Evolutionary conservation across 768 basidiomycete genomes (phyloP), one percentile per base, ranked within the genome.

Genomic region (Termitomyces sp.): DNA sequence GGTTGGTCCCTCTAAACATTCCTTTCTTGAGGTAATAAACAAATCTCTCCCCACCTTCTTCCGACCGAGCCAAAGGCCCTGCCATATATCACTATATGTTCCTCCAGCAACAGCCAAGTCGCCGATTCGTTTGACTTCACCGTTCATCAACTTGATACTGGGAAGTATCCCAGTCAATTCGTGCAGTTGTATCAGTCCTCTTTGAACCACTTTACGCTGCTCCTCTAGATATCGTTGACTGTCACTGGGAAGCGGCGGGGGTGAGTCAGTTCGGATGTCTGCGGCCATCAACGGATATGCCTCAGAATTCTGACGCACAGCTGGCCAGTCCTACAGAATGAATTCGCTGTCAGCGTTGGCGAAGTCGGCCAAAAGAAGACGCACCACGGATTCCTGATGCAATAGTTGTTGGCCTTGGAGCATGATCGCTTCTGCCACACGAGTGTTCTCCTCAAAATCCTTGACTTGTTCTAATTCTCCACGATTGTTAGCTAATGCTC

Each of bases 41-140:
- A 7, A 33, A 16, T 4, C 22, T 41, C 37, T 55, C 18, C 56
- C 22, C 55, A 79, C 82, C 71, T 79, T 82, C 62, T 81, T 75
- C 60, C 74, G 74, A n/a, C 73, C 77, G 15, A 85, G 64, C 84
- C 84, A 85, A 31, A 63, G 70, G 18, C 84, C 85, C 56, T 75
- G 65, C 70, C 74, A 85, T 41, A 86, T 75, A 53, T 83, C 78
- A 63, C 81, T 83, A 59, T 81, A 81, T 22, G 73, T 73, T 28
- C 85, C 83, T 46, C 79, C 79, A 16, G 78, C 78, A 42, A 80
- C 65, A 7, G 82, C 66, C n/a, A 71, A 53, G 16, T 78, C 75
- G 12, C 72, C 64, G 0, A 54, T 54, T 55, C 72, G 77, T 48
- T 64, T 71, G 3, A 85, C 73, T 66, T 86, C 84, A 28, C 80